Conservation (phyloP, 2,329 filamentous ascomycete species). For the Botrytis deweyae region DNA sequence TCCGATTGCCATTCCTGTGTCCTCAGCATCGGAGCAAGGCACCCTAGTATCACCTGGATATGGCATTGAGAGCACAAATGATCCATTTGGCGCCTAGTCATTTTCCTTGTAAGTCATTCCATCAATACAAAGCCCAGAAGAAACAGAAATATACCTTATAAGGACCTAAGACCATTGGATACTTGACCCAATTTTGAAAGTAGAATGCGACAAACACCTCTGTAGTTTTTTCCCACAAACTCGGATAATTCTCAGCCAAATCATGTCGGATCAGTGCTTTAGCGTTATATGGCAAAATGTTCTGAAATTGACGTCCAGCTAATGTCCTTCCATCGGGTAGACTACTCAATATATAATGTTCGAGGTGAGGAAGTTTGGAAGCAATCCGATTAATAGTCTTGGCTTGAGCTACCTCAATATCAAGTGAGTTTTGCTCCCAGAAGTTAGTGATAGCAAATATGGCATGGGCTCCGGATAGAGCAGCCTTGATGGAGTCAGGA, state of each 20-base stretch:
- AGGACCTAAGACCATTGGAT: constrained; percentile 8
- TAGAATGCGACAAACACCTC: constrained; percentile 10
- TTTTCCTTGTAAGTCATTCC: background rate
- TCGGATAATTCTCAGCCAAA: constrained; percentile 12
- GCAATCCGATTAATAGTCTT: background rate
- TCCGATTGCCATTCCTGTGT: constrained; percentile 9
- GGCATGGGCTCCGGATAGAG: constrained; percentile 7
- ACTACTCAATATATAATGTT: constrained; percentile 10
- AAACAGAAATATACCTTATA: background rate
- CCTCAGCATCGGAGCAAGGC: constrained; percentile 6
- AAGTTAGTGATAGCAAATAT: constrained; percentile 18
- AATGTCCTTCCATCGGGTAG: constrained; percentile 1
- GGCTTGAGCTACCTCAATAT: background rate
- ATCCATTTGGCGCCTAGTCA: background rate
- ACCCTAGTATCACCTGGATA: background rate
- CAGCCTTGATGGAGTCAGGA: constrained; percentile 3
- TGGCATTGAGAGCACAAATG: constrained; percentile 1
- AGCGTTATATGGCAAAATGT: background rate
- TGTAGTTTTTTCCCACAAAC: constrained; percentile 9
- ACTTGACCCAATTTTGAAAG: constrained; percentile 11
- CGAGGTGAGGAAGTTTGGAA: background rate
- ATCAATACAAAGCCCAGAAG: background rate
- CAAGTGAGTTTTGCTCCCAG: constrained; percentile 2
- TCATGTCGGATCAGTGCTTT: constrained; percentile 9
- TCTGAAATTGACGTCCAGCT: background rate